phyloP scores from a whole-genome alignment of 495 filamentous ascomycete genomes.

The Hypomontagnella monticulosa region DNA sequence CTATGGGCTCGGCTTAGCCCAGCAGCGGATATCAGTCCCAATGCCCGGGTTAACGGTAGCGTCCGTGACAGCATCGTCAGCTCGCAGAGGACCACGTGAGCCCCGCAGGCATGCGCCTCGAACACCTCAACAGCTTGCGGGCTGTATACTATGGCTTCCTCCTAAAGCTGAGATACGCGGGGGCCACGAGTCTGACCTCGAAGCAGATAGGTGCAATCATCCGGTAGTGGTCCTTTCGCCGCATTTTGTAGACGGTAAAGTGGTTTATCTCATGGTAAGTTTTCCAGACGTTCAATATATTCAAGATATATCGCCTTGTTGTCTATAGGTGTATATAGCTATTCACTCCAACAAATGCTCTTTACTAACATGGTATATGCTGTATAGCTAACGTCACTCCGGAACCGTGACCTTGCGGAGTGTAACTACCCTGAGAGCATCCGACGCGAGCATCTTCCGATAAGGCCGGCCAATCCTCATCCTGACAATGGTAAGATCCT shows the following conservation, averaged over 20 bases:
- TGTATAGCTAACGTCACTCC: slow-evolving; percentile 47
- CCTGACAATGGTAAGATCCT: slow-evolving; percentile 47
- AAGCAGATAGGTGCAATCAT: slow-evolving; percentile 41
- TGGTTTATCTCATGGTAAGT: slow-evolving; percentile 41
- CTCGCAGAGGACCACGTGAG: slow-evolving; percentile 20
- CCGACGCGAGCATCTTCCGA: slow-evolving; percentile 42
- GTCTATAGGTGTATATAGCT: too few relatives aligned
- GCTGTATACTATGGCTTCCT: slow-evolving; percentile 45
- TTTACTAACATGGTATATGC: background rate
- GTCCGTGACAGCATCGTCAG: slow-evolving; percentile 20
- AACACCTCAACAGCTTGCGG: slow-evolving; percentile 22
- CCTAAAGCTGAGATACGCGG: slow-evolving; percentile 16
- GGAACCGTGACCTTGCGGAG: slow-evolving; percentile 31
- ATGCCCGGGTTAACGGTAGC: slow-evolving; percentile 33
- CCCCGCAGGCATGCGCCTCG: slow-evolving; percentile 2
- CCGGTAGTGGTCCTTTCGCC: slow-evolving; percentile 44
- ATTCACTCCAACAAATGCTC: background rate
- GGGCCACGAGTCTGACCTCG: slow-evolving; percentile 26
- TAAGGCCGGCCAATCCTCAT: slow-evolving; percentile 38
- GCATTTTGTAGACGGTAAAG: slow-evolving; percentile 20
- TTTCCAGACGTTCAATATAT: background rate
- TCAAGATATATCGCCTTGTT: background rate
- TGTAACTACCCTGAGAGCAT: slow-evolving; percentile 23
- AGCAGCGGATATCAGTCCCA: background rate
- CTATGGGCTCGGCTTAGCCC: background rate